A percentile compares a stretch with the other conserved stretches of the same genome.
Conservation (phyloP, 495 filamentous ascomycete genomes). For the Daldinia grandis region DNA sequence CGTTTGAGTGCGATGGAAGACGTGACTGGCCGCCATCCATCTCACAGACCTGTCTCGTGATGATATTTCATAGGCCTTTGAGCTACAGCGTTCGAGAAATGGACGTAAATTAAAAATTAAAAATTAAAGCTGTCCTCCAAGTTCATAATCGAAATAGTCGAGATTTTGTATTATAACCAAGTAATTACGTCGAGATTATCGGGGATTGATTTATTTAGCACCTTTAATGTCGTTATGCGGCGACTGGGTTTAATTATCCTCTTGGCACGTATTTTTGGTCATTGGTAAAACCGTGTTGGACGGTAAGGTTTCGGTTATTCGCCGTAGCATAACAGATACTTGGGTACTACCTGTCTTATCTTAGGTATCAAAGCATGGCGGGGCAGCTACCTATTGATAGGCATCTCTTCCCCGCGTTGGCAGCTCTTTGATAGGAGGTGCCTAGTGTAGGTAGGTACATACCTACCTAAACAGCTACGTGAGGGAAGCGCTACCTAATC, state of each 20-base stretch:
- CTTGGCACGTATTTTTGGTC: constrained; percentile 35
- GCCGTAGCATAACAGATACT: too few relatives aligned
- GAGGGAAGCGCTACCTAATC: constrained; percentile 14
- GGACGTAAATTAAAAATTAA: background rate
- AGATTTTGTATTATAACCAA: background rate
- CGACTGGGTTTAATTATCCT: constrained; percentile 25
- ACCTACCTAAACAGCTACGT: constrained; percentile 4
- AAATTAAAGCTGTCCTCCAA: background rate
- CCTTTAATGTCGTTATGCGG: background rate
- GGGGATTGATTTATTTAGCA: background rate
- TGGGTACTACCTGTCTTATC: too few relatives aligned
- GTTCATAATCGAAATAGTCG: background rate
- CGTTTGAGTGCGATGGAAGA: constrained; percentile 1
- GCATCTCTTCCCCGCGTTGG: background rate
- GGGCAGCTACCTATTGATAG: background rate
- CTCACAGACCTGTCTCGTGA: constrained; percentile 1
- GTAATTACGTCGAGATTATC: background rate
- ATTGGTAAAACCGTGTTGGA: constrained; percentile 17
- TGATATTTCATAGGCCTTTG: background rate
- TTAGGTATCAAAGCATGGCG: constrained; percentile 1
- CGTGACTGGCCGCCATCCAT: constrained; percentile 19
- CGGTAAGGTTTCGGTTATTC: background rate
- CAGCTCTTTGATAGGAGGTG: background rate
- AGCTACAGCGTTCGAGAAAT: background rate
- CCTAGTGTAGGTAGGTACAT: background rate